Evolutionary conservation across 1,284 basidiomycete genomes (phyloP).

Genomic region (Laetiporus sulphureus): DNA sequence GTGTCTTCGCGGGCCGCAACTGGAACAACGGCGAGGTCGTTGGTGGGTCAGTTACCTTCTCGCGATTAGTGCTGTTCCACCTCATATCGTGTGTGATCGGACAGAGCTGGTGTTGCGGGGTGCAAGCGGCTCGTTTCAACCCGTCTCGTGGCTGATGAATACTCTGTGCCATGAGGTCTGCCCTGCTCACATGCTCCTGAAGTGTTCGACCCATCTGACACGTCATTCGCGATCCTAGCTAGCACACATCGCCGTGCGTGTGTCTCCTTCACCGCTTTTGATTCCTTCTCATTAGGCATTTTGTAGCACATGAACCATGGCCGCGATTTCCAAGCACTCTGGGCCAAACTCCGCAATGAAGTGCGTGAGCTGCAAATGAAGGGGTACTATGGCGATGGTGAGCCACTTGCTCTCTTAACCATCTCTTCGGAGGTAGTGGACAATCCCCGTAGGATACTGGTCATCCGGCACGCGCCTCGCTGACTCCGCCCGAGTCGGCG

Average conservation of each 20-base stretch:
- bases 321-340: slow-evolving; percentile 63
- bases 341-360: slow-evolving; percentile 56
- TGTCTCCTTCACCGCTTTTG: background rate
- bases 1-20: slow-evolving; percentile 72
- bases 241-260: slow-evolving; percentile 66
- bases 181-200: slow-evolving; percentile 1
- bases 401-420: slow-evolving; percentile 7
- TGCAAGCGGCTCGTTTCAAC: slow-evolving; percentile 49
- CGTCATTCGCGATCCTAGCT: slow-evolving; percentile 36
- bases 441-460: slow-evolving; percentile 55
- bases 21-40: slow-evolving; percentile 77
- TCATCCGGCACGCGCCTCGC: slow-evolving; percentile 64
- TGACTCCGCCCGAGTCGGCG: slow-evolving; percentile 50
- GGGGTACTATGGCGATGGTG: slow-evolving; percentile 79
- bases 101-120: slow-evolving; percentile 68
- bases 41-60: no score
- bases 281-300: no score
- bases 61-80: slow-evolving; percentile 27
- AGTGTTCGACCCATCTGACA: background rate
- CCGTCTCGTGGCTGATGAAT: slow-evolving; percentile 64
- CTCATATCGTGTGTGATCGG: background rate
- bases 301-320: slow-evolving; percentile 74
- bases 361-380: slow-evolving; percentile 59
- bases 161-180: slow-evolving; percentile 78
- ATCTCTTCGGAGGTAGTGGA: slow-evolving; percentile 5